Percentiles rank a stretch among this genome's conserved stretches.
These are phyloP conservation scores for Calonectria ilicicola DNA, from an alignment of 2,329 filamentous ascomycete genomes.

Conservation along the genomic window DNA sequence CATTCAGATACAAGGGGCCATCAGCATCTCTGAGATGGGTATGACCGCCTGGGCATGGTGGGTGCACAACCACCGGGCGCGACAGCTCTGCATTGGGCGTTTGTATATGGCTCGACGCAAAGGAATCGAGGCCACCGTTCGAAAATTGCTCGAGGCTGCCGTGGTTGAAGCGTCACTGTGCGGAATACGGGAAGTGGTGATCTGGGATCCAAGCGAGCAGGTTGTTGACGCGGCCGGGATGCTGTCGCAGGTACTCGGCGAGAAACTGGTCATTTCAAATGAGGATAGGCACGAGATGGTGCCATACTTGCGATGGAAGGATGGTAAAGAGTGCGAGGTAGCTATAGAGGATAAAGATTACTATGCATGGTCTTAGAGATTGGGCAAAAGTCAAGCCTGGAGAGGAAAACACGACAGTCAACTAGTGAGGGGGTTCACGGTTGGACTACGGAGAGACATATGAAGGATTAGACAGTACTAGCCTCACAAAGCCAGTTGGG, in stretches of 20 bases:
- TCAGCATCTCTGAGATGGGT: constrained; percentile 17
- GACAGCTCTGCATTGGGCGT: constrained; percentile 32
- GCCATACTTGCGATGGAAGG: constrained; percentile 51
- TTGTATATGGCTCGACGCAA: constrained; percentile 29
- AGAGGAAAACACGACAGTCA: not conserved
- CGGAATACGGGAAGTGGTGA: constrained; percentile 48
- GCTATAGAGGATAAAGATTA: constrained; percentile 43
- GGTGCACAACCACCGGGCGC: constrained; percentile 48
- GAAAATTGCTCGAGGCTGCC: constrained; percentile 48
- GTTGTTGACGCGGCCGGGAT: constrained; percentile 42
- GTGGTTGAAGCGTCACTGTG: constrained; percentile 47
- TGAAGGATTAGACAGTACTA: not conserved
- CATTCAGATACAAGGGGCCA: constrained; percentile 13
- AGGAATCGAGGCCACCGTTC: constrained; percentile 40
- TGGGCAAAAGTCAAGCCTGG: not conserved
- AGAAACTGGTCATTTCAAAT: constrained; percentile 39
- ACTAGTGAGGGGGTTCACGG: not conserved
- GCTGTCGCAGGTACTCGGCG: constrained; percentile 52
- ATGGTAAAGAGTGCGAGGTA: constrained; percentile 38
- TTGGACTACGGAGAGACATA: not conserved
- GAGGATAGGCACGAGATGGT: constrained; percentile 48
- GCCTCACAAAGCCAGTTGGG: not conserved
- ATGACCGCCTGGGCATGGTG: constrained; percentile 49
- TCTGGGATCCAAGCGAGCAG: constrained; percentile 52
- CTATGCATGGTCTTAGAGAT: constrained; percentile 21